Evolutionary conservation across 257 asterid genomes (phyloP).

Genomic region (Rhazya stricta): DNA sequence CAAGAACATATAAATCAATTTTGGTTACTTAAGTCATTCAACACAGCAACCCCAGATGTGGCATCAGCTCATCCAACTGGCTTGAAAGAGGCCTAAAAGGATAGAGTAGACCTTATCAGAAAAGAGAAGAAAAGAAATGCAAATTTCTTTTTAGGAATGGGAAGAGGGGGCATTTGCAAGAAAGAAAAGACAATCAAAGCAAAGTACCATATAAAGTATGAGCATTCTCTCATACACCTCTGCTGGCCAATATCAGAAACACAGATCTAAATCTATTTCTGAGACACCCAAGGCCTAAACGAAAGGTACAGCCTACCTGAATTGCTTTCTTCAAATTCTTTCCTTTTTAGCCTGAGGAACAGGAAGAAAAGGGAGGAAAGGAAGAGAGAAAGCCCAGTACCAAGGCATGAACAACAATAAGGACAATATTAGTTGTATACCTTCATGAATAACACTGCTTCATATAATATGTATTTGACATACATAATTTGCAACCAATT

Average conservation of each 20-base stretch:
- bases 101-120: background rate
- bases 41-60: background rate
- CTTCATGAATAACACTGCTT: background rate
- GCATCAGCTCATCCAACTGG: background rate
- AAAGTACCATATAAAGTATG: background rate
- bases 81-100: background rate
- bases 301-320: background rate
- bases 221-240: background rate
- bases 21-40: background rate
- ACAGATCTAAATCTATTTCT: background rate
- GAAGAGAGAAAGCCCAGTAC: background rate
- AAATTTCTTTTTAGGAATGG: background rate
- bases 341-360: background rate
- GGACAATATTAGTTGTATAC: background rate
- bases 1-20: background rate
- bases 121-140: background rate
- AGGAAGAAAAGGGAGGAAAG: background rate
- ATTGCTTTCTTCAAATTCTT: background rate
- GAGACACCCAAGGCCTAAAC: background rate
- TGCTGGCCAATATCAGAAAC: background rate
- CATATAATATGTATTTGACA: background rate
- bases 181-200: background rate
- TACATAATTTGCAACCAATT: constrained; percentile 2
- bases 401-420: background rate
- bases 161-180: background rate